Evolutionary conservation across 768 basidiomycete species (phyloP), one percentile per base, ranked within the genome.

Genomic region (Suillus sp.): DNA sequence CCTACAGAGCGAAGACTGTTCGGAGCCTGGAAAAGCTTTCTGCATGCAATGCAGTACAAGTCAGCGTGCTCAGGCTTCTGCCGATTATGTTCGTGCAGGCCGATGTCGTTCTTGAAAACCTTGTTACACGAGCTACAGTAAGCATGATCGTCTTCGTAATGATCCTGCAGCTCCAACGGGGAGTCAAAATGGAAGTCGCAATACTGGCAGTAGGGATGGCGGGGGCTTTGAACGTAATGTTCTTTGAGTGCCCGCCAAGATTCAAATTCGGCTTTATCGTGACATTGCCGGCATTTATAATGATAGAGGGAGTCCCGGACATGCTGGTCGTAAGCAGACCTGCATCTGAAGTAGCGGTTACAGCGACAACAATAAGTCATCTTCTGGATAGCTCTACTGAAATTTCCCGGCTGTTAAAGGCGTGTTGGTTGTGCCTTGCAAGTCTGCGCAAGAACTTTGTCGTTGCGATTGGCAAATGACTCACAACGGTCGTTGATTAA

Each of bases 201-300:
- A 25, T 66, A 40, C 61, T 82, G 81, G 70, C 89, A 90, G 63
- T 82, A 89, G 48, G 70, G 16, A 60, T 88, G 87, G 0, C 16
- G 35, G 8, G 76, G 72, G 67, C 83, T 85, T 60, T 86, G 78
- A 30, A 82, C 76, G 65, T 72, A 86, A 70, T 90, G 88, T 62
- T 85, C 77, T 62, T 73, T 76, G 63, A 85, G 79, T 1, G 67
- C 79, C 1, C 0, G 2, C 67, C 65, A 66, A 0, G 81, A 70
- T 0, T 67, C 3, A 67, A 87, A 88, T 63, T 87, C 85, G 13
- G 38, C 34, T 0, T 34, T 7, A 34, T 34, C 32, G 4, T 77
- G 57, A 65, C 87, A 89, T 9, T 75, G 68, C 20, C 72, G 6
- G 68, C 88, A 89, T 45, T 77, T 30, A 63, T 81, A 63, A 64